phyloP scores from a whole-genome alignment of 2,329 filamentous ascomycete genomes.

The Esteya vermicola region DNA sequence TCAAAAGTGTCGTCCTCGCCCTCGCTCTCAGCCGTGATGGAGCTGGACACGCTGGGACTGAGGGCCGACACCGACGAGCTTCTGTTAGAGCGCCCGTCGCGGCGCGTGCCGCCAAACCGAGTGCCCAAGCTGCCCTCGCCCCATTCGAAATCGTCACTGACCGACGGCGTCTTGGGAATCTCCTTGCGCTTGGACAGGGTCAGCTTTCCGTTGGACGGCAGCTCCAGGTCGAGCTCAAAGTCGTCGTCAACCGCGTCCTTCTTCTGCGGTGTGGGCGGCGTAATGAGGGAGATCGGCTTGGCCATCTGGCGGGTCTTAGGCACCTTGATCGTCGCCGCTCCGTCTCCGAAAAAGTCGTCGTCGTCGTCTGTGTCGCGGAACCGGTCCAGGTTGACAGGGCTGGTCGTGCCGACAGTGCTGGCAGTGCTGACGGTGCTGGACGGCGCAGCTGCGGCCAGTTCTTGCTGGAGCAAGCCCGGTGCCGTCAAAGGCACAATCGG shows the following conservation, averaged over 20 bases:
- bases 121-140: constrained; percentile 87
- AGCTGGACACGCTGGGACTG: constrained; percentile 86
- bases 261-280: constrained; percentile 40
- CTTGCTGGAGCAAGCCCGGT: constrained; percentile 16
- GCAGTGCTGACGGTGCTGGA: constrained; percentile 10
- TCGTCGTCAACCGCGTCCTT: constrained; percentile 39
- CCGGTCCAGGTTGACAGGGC: constrained; percentile 39
- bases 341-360: constrained; percentile 50
- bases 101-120: constrained; percentile 71
- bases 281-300: constrained; percentile 38
- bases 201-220: constrained; percentile 52
- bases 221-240: constrained; percentile 59
- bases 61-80: constrained; percentile 81
- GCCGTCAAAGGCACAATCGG: too few relatives aligned
- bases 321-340: constrained; percentile 52
- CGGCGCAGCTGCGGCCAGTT: constrained; percentile 17
- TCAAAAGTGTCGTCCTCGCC: constrained; percentile 88
- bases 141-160: constrained; percentile 77
- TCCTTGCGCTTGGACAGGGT: constrained; percentile 48
- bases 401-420: not conserved
- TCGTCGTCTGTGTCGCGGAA: constrained; percentile 49
- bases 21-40: constrained; percentile 81
- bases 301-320: constrained; percentile 40
- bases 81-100: constrained; percentile 64
- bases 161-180: constrained; percentile 46